These are phyloP conservation scores for Zygotorulaspora sp. DNA, from an alignment of 805 yeast genomes.

Conservation along the genomic window DNA sequence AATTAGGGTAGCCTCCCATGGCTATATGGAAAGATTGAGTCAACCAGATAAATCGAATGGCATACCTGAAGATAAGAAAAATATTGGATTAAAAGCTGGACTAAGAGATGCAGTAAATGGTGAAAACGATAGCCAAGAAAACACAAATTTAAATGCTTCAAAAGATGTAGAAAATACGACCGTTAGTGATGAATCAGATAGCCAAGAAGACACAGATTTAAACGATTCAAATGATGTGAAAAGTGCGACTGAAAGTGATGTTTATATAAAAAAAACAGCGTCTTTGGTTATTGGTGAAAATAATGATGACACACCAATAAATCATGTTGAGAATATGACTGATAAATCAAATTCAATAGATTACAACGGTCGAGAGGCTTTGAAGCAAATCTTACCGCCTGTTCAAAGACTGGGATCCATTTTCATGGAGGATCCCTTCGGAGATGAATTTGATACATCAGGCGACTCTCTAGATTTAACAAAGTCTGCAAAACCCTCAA, in stretches of 20 bases:
- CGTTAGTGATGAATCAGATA: too few relatives aligned
- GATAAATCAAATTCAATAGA: neutral
- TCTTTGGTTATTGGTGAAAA: neutral
- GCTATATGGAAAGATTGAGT: too few relatives aligned
- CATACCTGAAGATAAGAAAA: neutral
- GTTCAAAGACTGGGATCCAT: conserved; percentile 19
- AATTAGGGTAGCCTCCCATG: neutral
- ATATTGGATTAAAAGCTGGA: neutral
- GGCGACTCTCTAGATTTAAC: conserved; percentile 22
- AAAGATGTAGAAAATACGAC: too few relatives aligned
- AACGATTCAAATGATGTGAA: neutral
- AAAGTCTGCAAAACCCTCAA: conserved; percentile 17
- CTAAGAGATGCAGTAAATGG: neutral
- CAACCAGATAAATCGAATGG: neutral
- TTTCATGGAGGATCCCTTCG: conserved; percentile 28
- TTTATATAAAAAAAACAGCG: too few relatives aligned
- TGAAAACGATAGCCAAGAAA: neutral
- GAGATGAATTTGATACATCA: conserved; percentile 24
- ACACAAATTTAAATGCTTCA: neutral
- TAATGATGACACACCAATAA: neutral
- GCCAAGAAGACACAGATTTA: too few relatives aligned
- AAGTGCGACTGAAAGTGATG: too few relatives aligned
- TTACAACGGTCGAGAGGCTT: neutral
- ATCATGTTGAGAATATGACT: neutral
- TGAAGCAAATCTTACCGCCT: conserved; percentile 12